Evolutionary conservation across 2,329 filamentous ascomycete species (phyloP).

Genomic region (Cadophora malorum): DNA sequence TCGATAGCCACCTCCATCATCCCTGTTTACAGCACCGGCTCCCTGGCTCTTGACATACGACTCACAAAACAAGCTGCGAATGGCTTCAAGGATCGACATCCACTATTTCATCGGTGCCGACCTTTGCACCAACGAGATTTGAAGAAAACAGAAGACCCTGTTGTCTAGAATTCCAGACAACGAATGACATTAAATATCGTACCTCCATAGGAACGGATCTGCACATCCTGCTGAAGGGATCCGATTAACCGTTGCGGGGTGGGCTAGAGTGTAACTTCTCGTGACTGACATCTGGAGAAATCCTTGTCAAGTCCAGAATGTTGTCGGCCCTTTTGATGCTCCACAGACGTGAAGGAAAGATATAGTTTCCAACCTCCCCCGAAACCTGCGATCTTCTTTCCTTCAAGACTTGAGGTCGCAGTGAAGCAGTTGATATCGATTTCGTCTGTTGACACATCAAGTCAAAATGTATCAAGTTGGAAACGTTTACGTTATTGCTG

Average conservation of each 20-base stretch:
- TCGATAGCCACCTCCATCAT: slow-evolving; percentile 24
- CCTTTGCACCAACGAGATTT: slow-evolving; percentile 14
- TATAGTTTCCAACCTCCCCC: not conserved
- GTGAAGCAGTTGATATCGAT: not conserved
- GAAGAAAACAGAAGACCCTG: not conserved
- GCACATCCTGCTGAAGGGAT: slow-evolving; percentile 7
- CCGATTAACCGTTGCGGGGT: slow-evolving; percentile 25
- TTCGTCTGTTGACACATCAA: not conserved
- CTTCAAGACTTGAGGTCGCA: not conserved
- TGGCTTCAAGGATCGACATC: slow-evolving; percentile 27
- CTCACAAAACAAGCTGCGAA: slow-evolving; percentile 12
- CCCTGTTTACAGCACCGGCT: slow-evolving; percentile 18
- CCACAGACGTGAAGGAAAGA: not conserved
- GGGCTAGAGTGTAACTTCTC: slow-evolving; percentile 16
- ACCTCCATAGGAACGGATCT: slow-evolving; percentile 19
- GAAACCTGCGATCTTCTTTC: not conserved
- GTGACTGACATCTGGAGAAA: slow-evolving; percentile 25
- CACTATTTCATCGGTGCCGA: slow-evolving; percentile 16
- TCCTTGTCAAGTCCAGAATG: slow-evolving; percentile 16
- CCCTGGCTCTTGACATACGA: slow-evolving; percentile 20
- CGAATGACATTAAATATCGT: not conserved
- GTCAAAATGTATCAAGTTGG: not conserved
- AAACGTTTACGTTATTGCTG: not conserved
- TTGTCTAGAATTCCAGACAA: slow-evolving; percentile 1
- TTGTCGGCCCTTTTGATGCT: slow-evolving; percentile 14